Percentiles rank a stretch among this genome's conserved stretches.
phyloP scores from a whole-genome alignment of 2,329 filamentous ascomycete species.

The Graphilbum sp. region DNA sequence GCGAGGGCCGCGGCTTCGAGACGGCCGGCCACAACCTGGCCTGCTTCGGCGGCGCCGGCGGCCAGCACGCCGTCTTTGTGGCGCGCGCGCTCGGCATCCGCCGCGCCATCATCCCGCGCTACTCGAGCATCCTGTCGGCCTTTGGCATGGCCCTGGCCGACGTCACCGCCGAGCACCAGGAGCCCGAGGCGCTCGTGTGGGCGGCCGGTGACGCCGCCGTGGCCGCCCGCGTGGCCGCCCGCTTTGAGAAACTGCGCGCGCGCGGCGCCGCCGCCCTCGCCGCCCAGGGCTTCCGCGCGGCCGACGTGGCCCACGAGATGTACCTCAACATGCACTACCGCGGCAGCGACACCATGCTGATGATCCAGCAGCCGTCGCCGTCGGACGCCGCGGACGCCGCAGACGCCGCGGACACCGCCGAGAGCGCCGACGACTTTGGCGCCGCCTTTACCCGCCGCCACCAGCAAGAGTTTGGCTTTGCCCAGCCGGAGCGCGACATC shows the following conservation, averaged over 20 bases:
- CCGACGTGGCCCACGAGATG: constrained; percentile 68
- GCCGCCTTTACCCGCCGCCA: constrained; percentile 52
- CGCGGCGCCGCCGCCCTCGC: constrained; percentile 31
- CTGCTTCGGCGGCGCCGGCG: constrained; percentile 57
- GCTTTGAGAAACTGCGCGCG: too few relatives aligned
- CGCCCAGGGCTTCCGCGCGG: constrained; percentile 42
- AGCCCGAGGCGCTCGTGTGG: constrained; percentile 38
- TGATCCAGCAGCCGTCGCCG: constrained; percentile 31
- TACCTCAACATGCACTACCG: constrained; percentile 89
- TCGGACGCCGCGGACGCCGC: too few relatives aligned
- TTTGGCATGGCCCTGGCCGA: constrained; percentile 23
- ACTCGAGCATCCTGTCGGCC: constrained; percentile 42
- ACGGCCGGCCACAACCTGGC: constrained; percentile 53
- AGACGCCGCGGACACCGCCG: too few relatives aligned
- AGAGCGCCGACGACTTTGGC: constrained; percentile 39
- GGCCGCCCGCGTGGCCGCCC: background rate
- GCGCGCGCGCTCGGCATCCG: constrained; percentile 50
- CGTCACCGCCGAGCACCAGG: constrained; percentile 20
- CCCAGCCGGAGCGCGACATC: constrained; percentile 50
- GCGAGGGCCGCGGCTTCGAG: constrained; percentile 55
- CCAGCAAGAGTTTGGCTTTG: constrained; percentile 57
- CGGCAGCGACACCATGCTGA: constrained; percentile 76
- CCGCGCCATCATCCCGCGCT: constrained; percentile 52
- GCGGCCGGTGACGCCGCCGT: constrained; percentile 56
- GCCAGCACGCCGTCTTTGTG: constrained; percentile 55